Percentiles rank a stretch among this genome's conserved stretches.
phyloP scores from a whole-genome alignment of 139 green algal genomes.

The Chlamydomonas schloesseri region DNA sequence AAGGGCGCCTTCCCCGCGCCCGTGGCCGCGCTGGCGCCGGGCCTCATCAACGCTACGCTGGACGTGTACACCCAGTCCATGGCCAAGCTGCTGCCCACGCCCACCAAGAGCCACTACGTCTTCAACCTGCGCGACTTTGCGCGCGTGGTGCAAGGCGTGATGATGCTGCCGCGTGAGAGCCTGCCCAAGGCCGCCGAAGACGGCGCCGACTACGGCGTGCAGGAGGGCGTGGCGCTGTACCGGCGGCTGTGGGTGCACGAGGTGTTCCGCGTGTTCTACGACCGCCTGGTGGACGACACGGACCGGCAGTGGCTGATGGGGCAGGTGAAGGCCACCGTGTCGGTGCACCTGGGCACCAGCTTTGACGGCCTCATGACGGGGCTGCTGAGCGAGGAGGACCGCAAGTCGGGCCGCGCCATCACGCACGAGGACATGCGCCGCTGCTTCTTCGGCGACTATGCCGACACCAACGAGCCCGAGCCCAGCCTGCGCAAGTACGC shows the following conservation, averaged over 20 bases:
- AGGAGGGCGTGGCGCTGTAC: conserved; percentile 49
- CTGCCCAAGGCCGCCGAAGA: conserved; percentile 29
- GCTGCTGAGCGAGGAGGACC: conserved; percentile 17
- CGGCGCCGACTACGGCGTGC: conserved; percentile 50
- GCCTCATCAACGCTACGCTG: conserved; percentile 64
- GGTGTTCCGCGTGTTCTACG: conserved; percentile 81
- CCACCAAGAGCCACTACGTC: conserved; percentile 85
- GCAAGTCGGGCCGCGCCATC: background rate
- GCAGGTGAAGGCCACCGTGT: conserved; percentile 55
- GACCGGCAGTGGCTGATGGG: conserved; percentile 78
- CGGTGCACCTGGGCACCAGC: conserved; percentile 37
- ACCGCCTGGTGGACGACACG: conserved; percentile 77
- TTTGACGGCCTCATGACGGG: conserved; percentile 58
- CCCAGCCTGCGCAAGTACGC: conserved; percentile 60
- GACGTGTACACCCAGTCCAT: conserved; percentile 76
- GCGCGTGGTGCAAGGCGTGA: conserved; percentile 73
- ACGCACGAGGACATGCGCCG: conserved; percentile 66
- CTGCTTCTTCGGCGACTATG: conserved; percentile 87
- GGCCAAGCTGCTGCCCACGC: conserved; percentile 80
- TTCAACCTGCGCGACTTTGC: conserved; percentile 90
- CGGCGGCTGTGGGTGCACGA: conserved; percentile 87
- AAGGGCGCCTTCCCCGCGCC: conserved; percentile 51
- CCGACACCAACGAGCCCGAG: conserved; percentile 60
- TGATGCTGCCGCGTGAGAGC: conserved; percentile 40
- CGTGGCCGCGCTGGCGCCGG: background rate